Conservation (phyloP, 805 yeast species). For the Yarrowia yakushimensis region DNA sequence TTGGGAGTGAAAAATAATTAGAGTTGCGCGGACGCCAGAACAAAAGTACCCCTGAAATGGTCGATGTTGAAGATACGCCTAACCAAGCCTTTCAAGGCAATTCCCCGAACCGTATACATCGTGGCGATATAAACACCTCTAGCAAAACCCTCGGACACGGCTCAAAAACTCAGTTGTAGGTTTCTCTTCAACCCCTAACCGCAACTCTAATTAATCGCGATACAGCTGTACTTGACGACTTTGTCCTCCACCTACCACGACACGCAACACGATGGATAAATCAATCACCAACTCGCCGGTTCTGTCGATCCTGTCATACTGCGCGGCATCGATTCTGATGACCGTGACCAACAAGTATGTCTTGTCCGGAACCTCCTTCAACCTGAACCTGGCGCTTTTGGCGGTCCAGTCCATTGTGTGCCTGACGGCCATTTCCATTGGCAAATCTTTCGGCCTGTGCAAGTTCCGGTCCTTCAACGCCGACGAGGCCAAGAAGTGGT, state of each 20-base stretch:
- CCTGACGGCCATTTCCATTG: constrained; percentile 62
- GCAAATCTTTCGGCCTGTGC: constrained; percentile 72
- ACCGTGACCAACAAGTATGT: constrained; percentile 96
- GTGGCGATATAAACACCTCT: background rate
- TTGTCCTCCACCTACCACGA: constrained; percentile 2
- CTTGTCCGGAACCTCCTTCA: constrained; percentile 70
- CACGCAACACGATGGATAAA: constrained; percentile 6
- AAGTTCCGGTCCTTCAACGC: constrained; percentile 81
- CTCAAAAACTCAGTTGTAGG: background rate
- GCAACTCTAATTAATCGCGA: constrained; percentile 21
- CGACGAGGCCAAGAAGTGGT: constrained; percentile 89
- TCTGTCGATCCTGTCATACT: constrained; percentile 52
- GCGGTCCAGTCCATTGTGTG: constrained; percentile 89
- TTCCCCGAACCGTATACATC: background rate
- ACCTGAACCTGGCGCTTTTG: constrained; percentile 82
- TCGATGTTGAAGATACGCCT: too few species aligned
- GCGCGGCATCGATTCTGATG: constrained; percentile 93
- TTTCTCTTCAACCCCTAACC: background rate
- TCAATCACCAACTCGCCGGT: constrained; percentile 36
- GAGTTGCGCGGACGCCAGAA: background rate
- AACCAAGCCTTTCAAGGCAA: background rate
- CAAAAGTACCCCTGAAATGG: background rate
- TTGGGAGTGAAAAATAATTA: background rate
- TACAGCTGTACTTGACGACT: background rate
- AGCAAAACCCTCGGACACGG: background rate